Evolutionary conservation across 2,329 filamentous ascomycete genomes (phyloP).

Genomic region (Aspergillus sp.): DNA sequence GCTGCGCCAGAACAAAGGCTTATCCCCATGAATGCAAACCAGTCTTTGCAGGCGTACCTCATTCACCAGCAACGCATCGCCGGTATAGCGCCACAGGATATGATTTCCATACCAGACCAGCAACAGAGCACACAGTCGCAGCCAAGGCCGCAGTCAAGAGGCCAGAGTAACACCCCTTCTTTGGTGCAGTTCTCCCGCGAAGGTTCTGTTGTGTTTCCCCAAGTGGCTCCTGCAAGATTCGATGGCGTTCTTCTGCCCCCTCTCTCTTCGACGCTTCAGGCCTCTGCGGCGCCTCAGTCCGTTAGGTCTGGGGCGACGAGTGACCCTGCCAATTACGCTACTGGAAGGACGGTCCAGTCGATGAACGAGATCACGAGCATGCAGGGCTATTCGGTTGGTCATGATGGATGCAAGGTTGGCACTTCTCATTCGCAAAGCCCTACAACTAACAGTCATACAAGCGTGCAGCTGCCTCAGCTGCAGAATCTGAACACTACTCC

Average conservation of each 20-base stretch:
- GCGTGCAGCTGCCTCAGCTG: background rate
- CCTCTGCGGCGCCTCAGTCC: background rate
- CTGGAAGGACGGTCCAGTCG: background rate
- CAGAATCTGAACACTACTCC: background rate
- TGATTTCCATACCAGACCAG: conserved; percentile 14
- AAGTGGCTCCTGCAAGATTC: conserved; percentile 16
- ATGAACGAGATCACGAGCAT: background rate
- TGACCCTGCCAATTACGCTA: background rate
- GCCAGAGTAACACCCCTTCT: conserved; percentile 3
- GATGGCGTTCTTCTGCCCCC: conserved; percentile 10
- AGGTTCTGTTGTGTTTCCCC: conserved; percentile 10
- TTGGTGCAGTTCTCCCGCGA: conserved; percentile 16
- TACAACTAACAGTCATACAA: background rate
- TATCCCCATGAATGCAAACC: background rate
- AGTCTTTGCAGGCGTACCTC: conserved; percentile 19
- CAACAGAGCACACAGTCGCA: background rate
- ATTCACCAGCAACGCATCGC: conserved; percentile 23
- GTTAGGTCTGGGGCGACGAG: background rate
- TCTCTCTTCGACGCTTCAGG: background rate
- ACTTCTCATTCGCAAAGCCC: no score
- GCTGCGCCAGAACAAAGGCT: background rate
- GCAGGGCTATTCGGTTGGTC: background rate
- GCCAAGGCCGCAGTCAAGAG: background rate
- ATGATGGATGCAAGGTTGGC: background rate
- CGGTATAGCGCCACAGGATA: conserved; percentile 17